Conservation (phyloP, 1,284 basidiomycete species). For the Termitomyces sp. region DNA sequence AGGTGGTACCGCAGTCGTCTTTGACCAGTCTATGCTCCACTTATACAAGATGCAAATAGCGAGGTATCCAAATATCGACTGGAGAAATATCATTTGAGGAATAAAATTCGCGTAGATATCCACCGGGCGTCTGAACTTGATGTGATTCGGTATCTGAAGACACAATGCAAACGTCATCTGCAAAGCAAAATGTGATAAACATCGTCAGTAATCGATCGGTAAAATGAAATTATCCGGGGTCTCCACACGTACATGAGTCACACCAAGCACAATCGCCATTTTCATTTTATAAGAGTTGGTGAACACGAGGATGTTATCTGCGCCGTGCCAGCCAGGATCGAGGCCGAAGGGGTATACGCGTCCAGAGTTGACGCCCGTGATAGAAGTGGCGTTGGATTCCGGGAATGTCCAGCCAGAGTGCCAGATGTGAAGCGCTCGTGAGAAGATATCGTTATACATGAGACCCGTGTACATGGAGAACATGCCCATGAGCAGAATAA, state of each 20-base stretch:
- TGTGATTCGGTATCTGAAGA: slow-evolving; percentile 92
- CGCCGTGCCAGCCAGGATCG: slow-evolving; percentile 94
- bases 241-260: slow-evolving; percentile 78
- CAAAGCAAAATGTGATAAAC: background rate
- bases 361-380: slow-evolving; percentile 55
- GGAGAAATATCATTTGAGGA: slow-evolving; percentile 95
- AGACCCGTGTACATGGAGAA: slow-evolving; percentile 97
- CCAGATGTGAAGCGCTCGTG: slow-evolving; percentile 86
- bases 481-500: slow-evolving; percentile 94
- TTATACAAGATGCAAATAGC: slow-evolving; percentile 96
- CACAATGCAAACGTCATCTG: slow-evolving; percentile 99
- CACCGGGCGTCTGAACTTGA: slow-evolving; percentile 83
- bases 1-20: slow-evolving; percentile 69
- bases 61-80: slow-evolving; percentile 97
- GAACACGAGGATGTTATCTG: slow-evolving; percentile 91
- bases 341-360: slow-evolving; percentile 88
- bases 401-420: slow-evolving; percentile 88
- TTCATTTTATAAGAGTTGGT: slow-evolving; percentile 99
- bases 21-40: slow-evolving; percentile 91
- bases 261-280: slow-evolving; percentile 96
- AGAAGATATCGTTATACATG: slow-evolving; percentile 99
- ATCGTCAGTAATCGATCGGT: slow-evolving; percentile 15
- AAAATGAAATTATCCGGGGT: background rate
- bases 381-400: slow-evolving; percentile 39
- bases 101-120: slow-evolving; percentile 95